These are phyloP conservation scores for Gonapodya prolifera DNA, from an alignment of 192 early-diverging fungal genomes.

Conservation along the genomic window DNA sequence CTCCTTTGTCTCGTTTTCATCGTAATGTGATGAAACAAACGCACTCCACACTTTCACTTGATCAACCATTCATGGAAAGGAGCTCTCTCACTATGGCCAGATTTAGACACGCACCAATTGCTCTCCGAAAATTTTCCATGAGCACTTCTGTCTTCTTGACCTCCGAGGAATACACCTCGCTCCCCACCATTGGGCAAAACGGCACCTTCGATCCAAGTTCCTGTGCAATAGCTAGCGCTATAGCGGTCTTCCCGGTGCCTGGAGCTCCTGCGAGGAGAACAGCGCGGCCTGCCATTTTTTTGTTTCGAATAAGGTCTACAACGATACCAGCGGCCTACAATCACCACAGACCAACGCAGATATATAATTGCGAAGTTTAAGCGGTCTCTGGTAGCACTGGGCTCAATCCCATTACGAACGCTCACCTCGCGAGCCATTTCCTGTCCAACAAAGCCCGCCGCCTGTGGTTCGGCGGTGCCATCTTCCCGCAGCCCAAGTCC, in stretches of 20 bases:
- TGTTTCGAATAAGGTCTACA: constrained; percentile 86
- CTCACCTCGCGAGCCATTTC: constrained; percentile 84
- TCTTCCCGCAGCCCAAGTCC: constrained; percentile 81
- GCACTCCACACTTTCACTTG: no score
- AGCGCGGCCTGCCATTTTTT: constrained; percentile 96
- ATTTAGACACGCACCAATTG: no score
- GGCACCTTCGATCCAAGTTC: constrained; percentile 98
- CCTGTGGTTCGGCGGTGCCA: constrained; percentile 71
- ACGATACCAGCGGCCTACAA: constrained; percentile 78
- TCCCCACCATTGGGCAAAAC: constrained; percentile 98
- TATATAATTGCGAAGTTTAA: constrained; percentile 4
- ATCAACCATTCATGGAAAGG: no score
- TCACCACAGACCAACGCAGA: no score
- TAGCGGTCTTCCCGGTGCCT: constrained; percentile 95
- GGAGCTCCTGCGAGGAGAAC: constrained; percentile 90
- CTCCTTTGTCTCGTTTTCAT: no score
- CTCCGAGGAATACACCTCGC: constrained; percentile 94
- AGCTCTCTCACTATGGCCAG: no score
- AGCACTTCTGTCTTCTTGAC: constrained; percentile 99
- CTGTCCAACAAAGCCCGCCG: constrained; percentile 94
- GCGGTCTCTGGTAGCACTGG: no score
- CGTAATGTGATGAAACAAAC: no score
- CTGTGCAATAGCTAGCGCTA: constrained; percentile 91
- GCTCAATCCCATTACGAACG: no score
- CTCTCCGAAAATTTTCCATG: constrained; percentile 97